Evolutionary conservation across 202 grass and related monocot species (phyloP), one percentile per base, ranked within the genome.

Genomic region (Panicum virgatum): DNA sequence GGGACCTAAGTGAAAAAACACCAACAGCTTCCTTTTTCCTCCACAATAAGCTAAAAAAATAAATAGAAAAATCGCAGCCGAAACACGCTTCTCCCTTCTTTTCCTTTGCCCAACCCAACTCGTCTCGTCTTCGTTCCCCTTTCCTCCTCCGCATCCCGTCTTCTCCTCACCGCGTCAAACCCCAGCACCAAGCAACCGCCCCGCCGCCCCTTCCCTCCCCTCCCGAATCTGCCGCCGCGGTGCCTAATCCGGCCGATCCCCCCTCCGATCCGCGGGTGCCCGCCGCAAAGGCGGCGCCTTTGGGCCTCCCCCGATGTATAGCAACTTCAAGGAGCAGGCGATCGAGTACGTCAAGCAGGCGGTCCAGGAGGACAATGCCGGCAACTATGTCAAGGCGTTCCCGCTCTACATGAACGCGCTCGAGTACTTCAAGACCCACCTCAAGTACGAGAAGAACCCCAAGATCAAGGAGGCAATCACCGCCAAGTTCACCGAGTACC

Each of bases 381-480:
- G 96, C 25, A 99, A 99, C 83, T 99, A 99, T 36, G 87, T 96
- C 62, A 99, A 99, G 87, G 96, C 96, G 0, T 99, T 99, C 78
- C 91, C 91, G 6, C 86, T 99, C 47, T 99, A 99, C 80, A 99
- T 99, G 96, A 92, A 99, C 85, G 96, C 96, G 15, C 93, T 99
- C 60, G 96, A 99, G 81, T 99, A 99, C 87, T 99, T 99, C 89
- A 91, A 89, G 59, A 96, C 93, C 25, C 96, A 99, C 89, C 96
- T 99, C 85, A 99, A 99, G 89, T 99, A 99, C 93, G 96, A 99
- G 89, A 99, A 99, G 88, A 99, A 99, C 91, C 93, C 93, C 66
- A 99, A 96, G 87, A 99, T 99, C 87, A 92, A 88, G 76, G 96
- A 99, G 78, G 96, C 96, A 26, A 99, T 99, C 81, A 99, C 87